A percentile compares a stretch with the other conserved stretches of the same genome.
Evolutionary conservation across 2,329 filamentous ascomycete genomes (phyloP).

Genomic region (Hypoxylon rubiginosum): DNA sequence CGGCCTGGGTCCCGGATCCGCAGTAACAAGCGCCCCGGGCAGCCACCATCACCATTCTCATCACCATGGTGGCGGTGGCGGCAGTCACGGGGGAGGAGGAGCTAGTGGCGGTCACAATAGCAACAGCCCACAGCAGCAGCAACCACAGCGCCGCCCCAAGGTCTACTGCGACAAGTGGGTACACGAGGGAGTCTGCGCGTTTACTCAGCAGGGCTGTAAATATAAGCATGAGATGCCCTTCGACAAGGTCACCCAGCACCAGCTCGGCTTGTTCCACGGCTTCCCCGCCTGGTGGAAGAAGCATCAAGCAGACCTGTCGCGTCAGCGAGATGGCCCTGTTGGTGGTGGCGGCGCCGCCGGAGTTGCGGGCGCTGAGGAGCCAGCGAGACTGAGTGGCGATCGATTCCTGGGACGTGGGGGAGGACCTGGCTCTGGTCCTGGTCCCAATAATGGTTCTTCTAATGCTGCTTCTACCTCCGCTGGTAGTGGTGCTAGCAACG

Average conservation of each 20-base stretch:
- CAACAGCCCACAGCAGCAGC: constrained; percentile 27
- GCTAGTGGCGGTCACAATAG: constrained; percentile 2
- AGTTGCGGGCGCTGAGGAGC: constrained; percentile 11
- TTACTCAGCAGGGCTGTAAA: constrained; percentile 86
- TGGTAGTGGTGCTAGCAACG: constrained; percentile 7
- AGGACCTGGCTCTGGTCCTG: background rate
- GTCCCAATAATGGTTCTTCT: too few species aligned
- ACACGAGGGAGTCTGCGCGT: constrained; percentile 85
- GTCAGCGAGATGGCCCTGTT: constrained; percentile 48
- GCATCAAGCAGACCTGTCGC: constrained; percentile 61
- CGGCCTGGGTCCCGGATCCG: constrained; percentile 13
- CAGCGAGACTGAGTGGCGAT: constrained; percentile 13
- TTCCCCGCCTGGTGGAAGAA: constrained; percentile 73
- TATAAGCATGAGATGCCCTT: constrained; percentile 93
- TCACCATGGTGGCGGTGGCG: background rate
- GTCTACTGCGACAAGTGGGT: constrained; percentile 93
- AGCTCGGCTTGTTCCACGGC: constrained; percentile 78
- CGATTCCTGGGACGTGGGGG: constrained; percentile 1
- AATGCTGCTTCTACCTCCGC: background rate
- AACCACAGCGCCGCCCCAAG: constrained; percentile 62
- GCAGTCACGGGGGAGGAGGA: background rate
- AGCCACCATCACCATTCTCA: constrained; percentile 1
- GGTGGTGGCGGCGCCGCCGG: constrained; percentile 1
- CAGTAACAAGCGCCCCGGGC: background rate
- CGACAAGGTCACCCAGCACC: constrained; percentile 73